Evolutionary conservation across 495 filamentous ascomycete genomes (phyloP).

Genomic region (Podospora australis): DNA sequence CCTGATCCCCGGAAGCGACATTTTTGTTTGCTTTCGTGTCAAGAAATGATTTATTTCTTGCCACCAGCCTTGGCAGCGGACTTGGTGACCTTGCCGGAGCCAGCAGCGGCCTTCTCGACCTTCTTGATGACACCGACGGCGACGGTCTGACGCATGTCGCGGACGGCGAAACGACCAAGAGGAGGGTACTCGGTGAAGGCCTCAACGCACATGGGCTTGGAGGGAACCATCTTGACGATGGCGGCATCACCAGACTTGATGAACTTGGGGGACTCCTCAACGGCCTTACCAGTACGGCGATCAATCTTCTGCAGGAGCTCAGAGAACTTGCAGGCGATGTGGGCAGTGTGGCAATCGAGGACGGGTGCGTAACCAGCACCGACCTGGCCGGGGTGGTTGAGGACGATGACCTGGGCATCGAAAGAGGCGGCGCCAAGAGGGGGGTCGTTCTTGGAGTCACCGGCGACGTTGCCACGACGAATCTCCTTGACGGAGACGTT

Average conservation of each 20-base stretch:
- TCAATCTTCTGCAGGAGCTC: constrained; percentile 99
- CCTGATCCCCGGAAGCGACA: constrained; percentile 12
- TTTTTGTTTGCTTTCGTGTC: constrained; percentile 12
- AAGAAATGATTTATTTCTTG: constrained; percentile 44
- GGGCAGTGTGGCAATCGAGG: constrained; percentile 98
- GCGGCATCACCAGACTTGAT: constrained; percentile 99
- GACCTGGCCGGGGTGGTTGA: constrained; percentile 99
- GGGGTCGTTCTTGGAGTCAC: constrained; percentile 99
- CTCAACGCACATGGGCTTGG: constrained; percentile 99
- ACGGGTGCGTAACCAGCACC: constrained; percentile 98
- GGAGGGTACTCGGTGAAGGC: constrained; percentile 99
- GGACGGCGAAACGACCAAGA: constrained; percentile 97
- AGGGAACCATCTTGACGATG: constrained; percentile 99
- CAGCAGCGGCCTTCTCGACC: constrained; percentile 42
- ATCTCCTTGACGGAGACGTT: constrained; percentile 99
- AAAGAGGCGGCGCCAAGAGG: constrained; percentile 82
- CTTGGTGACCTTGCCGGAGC: constrained; percentile 54
- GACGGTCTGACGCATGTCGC: constrained; percentile 88
- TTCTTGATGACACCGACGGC: constrained; percentile 92
- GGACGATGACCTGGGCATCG: constrained; percentile 99
- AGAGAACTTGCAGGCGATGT: constrained; percentile 99
- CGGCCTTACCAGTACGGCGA: constrained; percentile 97
- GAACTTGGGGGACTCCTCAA: constrained; percentile 89
- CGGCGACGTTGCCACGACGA: constrained; percentile 98
- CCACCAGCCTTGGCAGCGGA: constrained; percentile 62